These are phyloP conservation scores for Hippophae rhamnoides DNA, from an alignment of 306 rosid genomes.

Conservation along the genomic window DNA sequence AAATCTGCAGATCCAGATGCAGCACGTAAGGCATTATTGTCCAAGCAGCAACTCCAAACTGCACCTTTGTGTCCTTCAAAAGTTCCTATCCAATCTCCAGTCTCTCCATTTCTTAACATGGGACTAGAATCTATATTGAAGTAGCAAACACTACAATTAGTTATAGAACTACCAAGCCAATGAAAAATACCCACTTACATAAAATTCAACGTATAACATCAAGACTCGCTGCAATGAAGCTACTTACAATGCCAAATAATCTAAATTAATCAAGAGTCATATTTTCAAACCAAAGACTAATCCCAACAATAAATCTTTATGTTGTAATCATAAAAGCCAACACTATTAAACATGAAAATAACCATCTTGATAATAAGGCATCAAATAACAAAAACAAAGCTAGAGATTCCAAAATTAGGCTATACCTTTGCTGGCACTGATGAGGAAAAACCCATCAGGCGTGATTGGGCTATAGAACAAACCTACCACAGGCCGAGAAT, in stretches of 20 bases:
- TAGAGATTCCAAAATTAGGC: too few species aligned
- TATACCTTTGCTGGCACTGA: too few species aligned
- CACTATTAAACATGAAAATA: too few species aligned
- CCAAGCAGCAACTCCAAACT: constrained; percentile 98
- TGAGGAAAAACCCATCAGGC: too few species aligned
- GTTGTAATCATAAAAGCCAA: too few species aligned
- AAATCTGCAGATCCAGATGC: constrained; percentile 98
- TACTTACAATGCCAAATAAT: neutral
- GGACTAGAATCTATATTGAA: constrained; percentile 69
- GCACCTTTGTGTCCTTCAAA: constrained; percentile 99
- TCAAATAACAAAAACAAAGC: too few species aligned
- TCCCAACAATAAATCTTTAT: too few species aligned
- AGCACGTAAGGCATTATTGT: constrained; percentile 84
- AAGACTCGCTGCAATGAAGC: neutral
- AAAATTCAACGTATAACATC: too few species aligned
- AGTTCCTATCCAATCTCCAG: constrained; percentile 99
- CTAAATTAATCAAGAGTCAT: neutral
- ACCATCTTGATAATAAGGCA: too few species aligned
- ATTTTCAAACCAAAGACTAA: neutral
- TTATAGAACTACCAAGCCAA: neutral
- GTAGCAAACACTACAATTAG: neutral
- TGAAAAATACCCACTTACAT: too few species aligned
- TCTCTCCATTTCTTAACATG: constrained; percentile 95
- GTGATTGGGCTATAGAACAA: too few species aligned
- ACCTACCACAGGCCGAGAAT: too few species aligned